A percentile compares a stretch with the other conserved stretches of the same genome.
Evolutionary conservation across 805 yeast species (phyloP).

Genomic region (Saccharomyces jurei): DNA sequence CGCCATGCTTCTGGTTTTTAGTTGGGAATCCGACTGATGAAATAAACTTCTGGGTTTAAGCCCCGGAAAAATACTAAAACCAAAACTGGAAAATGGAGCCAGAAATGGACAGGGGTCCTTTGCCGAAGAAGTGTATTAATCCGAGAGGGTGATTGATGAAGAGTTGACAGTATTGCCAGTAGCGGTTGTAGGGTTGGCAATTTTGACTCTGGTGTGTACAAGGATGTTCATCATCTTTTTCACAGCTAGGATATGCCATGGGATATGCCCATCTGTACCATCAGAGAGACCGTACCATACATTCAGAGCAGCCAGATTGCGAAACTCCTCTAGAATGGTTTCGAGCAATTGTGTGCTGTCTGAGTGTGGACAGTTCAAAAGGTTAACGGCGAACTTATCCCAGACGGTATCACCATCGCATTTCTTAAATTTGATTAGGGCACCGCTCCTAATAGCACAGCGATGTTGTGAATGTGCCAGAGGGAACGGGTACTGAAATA

Average conservation of each 20-base stretch:
- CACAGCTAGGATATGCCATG: conserved; percentile 71
- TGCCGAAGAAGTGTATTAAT: background rate
- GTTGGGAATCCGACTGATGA: background rate
- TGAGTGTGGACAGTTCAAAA: conserved; percentile 66
- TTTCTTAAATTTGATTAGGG: conserved; percentile 38
- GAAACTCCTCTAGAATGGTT: conserved; percentile 50
- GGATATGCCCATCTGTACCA: conserved; percentile 38
- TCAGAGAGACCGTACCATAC: conserved; percentile 34
- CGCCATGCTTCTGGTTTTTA: background rate
- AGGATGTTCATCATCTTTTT: conserved; percentile 50
- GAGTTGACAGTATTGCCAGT: background rate
- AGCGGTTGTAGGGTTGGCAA: background rate
- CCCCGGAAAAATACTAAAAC: background rate
- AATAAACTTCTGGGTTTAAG: background rate
- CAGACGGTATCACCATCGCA: conserved; percentile 21
- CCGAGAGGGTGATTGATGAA: background rate
- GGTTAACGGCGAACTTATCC: conserved; percentile 50
- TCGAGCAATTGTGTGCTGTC: conserved; percentile 51
- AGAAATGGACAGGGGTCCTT: background rate
- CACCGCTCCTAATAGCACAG: conserved; percentile 65
- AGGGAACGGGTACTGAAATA: conserved; percentile 55
- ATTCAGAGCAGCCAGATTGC: conserved; percentile 41
- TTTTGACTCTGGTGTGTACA: conserved; percentile 47
- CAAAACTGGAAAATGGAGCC: background rate
- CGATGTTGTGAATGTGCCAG: conserved; percentile 63